phyloP scores from a whole-genome alignment of 352 stramenopile species.

The Elongisporangium undulatum region DNA sequence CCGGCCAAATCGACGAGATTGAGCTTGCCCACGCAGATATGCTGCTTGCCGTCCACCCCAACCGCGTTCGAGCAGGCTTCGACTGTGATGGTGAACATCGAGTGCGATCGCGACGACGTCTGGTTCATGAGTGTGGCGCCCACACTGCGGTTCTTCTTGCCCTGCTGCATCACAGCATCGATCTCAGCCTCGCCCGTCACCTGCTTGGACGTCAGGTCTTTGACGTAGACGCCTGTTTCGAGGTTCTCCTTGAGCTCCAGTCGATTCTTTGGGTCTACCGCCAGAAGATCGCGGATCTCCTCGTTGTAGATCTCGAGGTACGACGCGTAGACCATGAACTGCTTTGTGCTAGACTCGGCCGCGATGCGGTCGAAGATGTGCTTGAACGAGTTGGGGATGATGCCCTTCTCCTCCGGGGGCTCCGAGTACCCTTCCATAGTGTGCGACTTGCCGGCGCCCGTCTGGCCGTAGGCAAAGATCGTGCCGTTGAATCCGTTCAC shows the following conservation, averaged over 20 bases:
- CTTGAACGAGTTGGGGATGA: conserved; percentile 96
- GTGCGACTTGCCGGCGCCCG: conserved; percentile 78
- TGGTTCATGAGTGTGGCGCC: conserved; percentile 95
- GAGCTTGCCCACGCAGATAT: conserved; percentile 94
- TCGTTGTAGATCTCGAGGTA: conserved; percentile 99
- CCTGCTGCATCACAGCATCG: conserved; percentile 88
- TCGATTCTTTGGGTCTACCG: conserved; percentile 77
- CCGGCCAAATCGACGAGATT: conserved; percentile 96
- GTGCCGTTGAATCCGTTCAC: conserved; percentile 96
- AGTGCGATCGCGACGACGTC: conserved; percentile 92
- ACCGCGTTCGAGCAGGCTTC: conserved; percentile 68
- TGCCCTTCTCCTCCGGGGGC: conserved; percentile 84
- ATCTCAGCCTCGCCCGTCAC: conserved; percentile 89
- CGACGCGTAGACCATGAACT: conserved; percentile 93
- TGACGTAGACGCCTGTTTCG: conserved; percentile 95
- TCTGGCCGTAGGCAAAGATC: conserved; percentile 96
- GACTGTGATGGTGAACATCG: conserved; percentile 94
- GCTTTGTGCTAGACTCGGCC: conserved; percentile 67
- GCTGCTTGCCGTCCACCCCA: conserved; percentile 57
- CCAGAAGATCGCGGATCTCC: conserved; percentile 94
- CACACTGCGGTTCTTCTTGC: conserved; percentile 92
- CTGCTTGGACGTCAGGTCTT: conserved; percentile 86
- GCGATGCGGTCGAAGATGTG: conserved; percentile 96
- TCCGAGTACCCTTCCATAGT: conserved; percentile 91
- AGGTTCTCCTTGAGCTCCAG: conserved; percentile 94